Evolutionary conservation across 1,284 basidiomycete genomes (phyloP).

Genomic region (Limonomyces culmigenus): DNA sequence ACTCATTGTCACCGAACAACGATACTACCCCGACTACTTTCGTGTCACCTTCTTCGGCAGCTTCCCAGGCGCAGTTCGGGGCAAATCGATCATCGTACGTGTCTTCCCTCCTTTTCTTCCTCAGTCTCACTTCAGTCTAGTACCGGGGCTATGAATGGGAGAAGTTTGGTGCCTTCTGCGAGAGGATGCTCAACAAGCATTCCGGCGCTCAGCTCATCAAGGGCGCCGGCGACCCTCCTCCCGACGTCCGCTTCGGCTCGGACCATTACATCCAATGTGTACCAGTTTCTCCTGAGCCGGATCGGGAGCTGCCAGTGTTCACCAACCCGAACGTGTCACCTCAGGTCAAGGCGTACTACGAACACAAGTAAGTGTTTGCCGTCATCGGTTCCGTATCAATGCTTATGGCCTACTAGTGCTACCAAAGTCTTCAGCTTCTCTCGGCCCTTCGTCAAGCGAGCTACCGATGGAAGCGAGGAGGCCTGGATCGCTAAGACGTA

Average conservation of each 20-base stretch:
- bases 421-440: conserved; percentile 72
- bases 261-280: conserved; percentile 84
- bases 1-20: conserved; percentile 66
- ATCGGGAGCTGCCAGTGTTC: conserved; percentile 66
- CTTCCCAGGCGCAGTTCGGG: conserved; percentile 70
- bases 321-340: conserved; percentile 73
- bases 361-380: conserved; percentile 57
- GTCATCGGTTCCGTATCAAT: conserved; percentile 8
- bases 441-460: conserved; percentile 46
- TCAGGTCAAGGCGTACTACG: conserved; percentile 73
- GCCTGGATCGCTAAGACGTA: conserved; percentile 82
- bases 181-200: conserved; percentile 86
- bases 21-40: conserved; percentile 87
- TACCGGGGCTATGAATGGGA: conserved; percentile 89
- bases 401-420: no score
- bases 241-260: conserved; percentile 65
- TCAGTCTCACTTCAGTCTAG: conserved; percentile 22
- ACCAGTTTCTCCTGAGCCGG: conserved; percentile 73
- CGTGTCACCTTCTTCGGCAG: conserved; percentile 86
- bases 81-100: conserved; percentile 76
- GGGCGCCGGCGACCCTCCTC: conserved; percentile 58
- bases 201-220: conserved; percentile 74
- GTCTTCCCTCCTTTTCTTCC: conserved; percentile 2
- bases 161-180: conserved; percentile 78
- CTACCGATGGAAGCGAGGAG: conserved; percentile 50